These are phyloP conservation scores for Rosellinia necatrix DNA, from an alignment of 2,329 filamentous ascomycete genomes.

Conservation along the genomic window DNA sequence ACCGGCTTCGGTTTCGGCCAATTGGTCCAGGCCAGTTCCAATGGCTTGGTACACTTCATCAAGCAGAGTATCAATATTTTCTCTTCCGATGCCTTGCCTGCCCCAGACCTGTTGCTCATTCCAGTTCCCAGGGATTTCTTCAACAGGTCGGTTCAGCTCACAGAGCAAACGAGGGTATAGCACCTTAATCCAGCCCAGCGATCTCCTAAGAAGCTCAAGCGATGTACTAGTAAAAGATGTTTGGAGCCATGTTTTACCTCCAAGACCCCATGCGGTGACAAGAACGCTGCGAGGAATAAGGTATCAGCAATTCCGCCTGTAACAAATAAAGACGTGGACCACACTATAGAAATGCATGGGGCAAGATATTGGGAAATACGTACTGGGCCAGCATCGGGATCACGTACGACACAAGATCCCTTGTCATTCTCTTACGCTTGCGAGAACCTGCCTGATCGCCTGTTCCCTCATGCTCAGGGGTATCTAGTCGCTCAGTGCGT, in stretches of 20 bases:
- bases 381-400: slow-evolving; percentile 36
- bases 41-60: slow-evolving; percentile 23
- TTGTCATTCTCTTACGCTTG: slow-evolving; percentile 27
- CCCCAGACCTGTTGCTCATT: slow-evolving; percentile 7
- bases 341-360: neutral
- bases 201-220: slow-evolving; percentile 32
- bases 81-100: slow-evolving; percentile 14
- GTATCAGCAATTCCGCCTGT: neutral
- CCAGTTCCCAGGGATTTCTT: slow-evolving; percentile 1
- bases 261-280: slow-evolving; percentile 34
- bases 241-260: slow-evolving; percentile 26
- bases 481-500: slow-evolving; percentile 23
- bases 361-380: neutral
- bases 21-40: slow-evolving; percentile 25
- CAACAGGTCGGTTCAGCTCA: slow-evolving; percentile 18
- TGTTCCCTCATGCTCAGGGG: slow-evolving; percentile 6
- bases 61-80: slow-evolving; percentile 30
- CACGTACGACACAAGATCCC: slow-evolving; percentile 32
- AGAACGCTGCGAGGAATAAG: slow-evolving; percentile 20
- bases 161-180: slow-evolving; percentile 31
- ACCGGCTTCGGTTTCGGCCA: slow-evolving; percentile 26
- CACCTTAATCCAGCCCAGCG: slow-evolving; percentile 32
- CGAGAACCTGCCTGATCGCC: slow-evolving; percentile 9
- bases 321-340: neutral
- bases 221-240: slow-evolving; percentile 33